These are phyloP conservation scores for Termitomyces sp. DNA, from an alignment of 1,284 basidiomycete species.

Conservation along the genomic window DNA sequence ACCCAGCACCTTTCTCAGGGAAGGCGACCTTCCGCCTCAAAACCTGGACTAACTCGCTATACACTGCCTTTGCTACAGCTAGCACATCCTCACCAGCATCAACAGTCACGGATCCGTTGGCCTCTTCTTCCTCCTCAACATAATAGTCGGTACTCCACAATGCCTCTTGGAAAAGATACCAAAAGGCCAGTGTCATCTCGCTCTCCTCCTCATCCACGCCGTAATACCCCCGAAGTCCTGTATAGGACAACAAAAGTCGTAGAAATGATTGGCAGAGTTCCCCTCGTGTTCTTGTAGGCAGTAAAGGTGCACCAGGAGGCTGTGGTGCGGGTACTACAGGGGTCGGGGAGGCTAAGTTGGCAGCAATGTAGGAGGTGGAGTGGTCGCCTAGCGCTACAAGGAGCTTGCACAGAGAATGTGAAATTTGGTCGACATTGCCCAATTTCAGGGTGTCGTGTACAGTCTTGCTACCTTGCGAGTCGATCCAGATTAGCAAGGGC, in stretches of 20 bases:
- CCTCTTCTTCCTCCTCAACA: constrained; percentile 34
- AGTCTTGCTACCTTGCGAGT: constrained; percentile 49
- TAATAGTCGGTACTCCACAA: constrained; percentile 73
- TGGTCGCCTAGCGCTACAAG: constrained; percentile 80
- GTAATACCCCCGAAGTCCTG: constrained; percentile 70
- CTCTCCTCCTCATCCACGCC: constrained; percentile 81
- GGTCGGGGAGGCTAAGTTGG: constrained; percentile 49
- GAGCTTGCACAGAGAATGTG: constrained; percentile 73
- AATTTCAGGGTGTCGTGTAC: constrained; percentile 42
- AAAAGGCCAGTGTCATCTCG: constrained; percentile 82
- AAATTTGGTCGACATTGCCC: constrained; percentile 47
- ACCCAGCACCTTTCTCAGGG: constrained; percentile 49
- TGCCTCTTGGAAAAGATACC: constrained; percentile 86
- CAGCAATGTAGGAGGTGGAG: constrained; percentile 75
- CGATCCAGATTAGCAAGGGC: constrained; percentile 74
- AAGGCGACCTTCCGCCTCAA: constrained; percentile 73
- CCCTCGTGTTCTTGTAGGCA: constrained; percentile 30
- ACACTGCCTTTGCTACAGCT: constrained; percentile 69
- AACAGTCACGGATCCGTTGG: constrained; percentile 26
- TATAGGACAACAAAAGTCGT: constrained; percentile 67
- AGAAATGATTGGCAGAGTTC: constrained; percentile 70
- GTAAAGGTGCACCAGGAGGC: constrained; percentile 17
- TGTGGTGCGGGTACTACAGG: constrained; percentile 23
- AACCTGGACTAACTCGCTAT: constrained; percentile 69
- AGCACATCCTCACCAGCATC: constrained; percentile 27